Evolutionary conservation across 352 stramenopile species (phyloP), one percentile per base, ranked within the genome.

Genomic region (Pilasporangium apinafurcum): DNA sequence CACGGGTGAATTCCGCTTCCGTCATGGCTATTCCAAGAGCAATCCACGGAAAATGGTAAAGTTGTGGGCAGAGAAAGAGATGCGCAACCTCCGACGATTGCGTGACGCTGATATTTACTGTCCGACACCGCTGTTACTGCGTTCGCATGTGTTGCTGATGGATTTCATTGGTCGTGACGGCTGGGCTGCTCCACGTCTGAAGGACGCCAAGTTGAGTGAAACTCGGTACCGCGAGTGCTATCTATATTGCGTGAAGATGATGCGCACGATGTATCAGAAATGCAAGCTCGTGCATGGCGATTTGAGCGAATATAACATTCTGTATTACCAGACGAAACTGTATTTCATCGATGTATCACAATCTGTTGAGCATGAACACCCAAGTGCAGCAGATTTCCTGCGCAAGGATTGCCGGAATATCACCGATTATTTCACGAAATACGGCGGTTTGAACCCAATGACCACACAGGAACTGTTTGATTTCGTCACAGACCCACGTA

Each of bases 31-130:
- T 67, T 98, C 88, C 45, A 87, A 90, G 64, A 82, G 69, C 44
- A 99, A 99, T 70, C 96, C 96, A 9, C 87, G 96, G 32, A 99
- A 99, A 70, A 99, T 99, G 96, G 96, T 99, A 51, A 98, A 98
- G 63, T 76, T 98, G 17, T 99, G 97, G 97, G 96, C 97, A 5
- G 96, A 99, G 69, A 99, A 99, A 66, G 97, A 99, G 73, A 96
- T 99, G 80, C 80, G 96, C 34, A 99, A 99, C 58, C 88, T 99
- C 41, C 86, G 90, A 16, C 79, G 96, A 0, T 83, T 99, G 20
- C 66, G 79, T 27, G 74, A 86, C 16, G 85, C 92, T 2, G 91
- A 86, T 27, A 96, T 99, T 40, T 75, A 72, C 16, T 97, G 78
- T 37, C 96, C 97, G 0, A 51, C 69, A 27, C 95, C 96, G 4